Evolutionary conservation across 1,284 basidiomycete species (phyloP).

Genomic region (Mycosarcoma maydis): DNA sequence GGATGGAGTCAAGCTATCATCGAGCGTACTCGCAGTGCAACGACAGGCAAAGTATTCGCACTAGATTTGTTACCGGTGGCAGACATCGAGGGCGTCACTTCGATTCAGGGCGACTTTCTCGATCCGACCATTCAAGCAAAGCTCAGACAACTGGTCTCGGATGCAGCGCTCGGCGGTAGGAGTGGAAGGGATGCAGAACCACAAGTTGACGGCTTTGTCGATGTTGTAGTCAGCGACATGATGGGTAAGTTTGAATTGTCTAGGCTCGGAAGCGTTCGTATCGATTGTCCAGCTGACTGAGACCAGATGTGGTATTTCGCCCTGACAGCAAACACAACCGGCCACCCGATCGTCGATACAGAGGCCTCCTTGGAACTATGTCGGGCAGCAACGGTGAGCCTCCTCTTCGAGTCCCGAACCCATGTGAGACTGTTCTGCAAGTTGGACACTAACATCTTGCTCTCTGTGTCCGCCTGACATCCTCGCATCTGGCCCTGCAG

Average conservation of each 20-base stretch:
- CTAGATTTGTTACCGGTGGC: constrained; percentile 49
- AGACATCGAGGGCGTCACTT: constrained; percentile 20
- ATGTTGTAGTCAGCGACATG: constrained; percentile 62
- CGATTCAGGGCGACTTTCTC: constrained; percentile 57
- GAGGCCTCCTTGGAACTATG: constrained; percentile 46
- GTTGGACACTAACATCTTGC: neutral
- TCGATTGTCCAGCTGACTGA: neutral
- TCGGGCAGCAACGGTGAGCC: constrained; percentile 27
- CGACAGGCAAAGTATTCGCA: constrained; percentile 35
- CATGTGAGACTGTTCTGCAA: neutral
- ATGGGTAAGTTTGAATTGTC: constrained; percentile 42
- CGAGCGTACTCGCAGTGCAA: constrained; percentile 14
- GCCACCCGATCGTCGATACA: constrained; percentile 45
- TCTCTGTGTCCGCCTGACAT: too few species aligned
- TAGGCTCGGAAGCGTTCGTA: neutral
- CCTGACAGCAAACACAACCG: constrained; percentile 44
- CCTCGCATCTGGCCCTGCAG: neutral
- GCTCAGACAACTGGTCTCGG: constrained; percentile 17
- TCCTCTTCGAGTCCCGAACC: too few species aligned
- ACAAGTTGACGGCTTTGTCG: constrained; percentile 30
- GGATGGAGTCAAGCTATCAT: constrained; percentile 60
- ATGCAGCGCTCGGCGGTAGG: neutral
- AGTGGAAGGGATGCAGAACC: neutral
- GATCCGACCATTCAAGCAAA: constrained; percentile 17
- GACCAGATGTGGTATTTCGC: neutral